Conservation (phyloP, 257 asterid genomes). For the Agastache rugosa region DNA sequence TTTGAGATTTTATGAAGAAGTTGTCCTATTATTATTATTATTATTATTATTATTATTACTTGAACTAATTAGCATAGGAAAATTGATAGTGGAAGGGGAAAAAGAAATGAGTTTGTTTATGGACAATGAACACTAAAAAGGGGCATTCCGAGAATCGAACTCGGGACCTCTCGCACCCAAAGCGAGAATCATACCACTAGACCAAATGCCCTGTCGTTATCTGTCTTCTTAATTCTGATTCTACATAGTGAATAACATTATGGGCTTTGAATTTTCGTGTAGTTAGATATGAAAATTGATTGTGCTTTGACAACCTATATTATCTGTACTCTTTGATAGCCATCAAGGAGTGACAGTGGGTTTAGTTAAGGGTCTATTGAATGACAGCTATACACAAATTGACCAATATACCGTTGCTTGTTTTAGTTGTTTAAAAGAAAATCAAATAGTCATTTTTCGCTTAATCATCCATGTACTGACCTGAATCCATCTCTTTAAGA, state of each 20-base stretch:
- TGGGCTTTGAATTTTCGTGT: neutral
- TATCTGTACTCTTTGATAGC: neutral
- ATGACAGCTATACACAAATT: neutral
- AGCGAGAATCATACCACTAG: conserved; percentile 89
- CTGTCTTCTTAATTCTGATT: neutral
- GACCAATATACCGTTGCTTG: neutral
- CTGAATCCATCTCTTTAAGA: neutral
- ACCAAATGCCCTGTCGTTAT: neutral
- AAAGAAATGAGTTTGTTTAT: neutral
- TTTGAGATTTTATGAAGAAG: neutral
- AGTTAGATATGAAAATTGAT: neutral
- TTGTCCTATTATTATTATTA: neutral
- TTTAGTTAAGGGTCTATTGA: neutral
- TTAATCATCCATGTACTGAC: neutral
- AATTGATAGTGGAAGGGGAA: neutral
- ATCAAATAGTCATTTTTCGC: neutral
- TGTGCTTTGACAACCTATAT: neutral
- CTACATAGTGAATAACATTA: neutral
- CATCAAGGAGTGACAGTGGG: neutral
- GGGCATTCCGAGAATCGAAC: conserved; percentile 82
- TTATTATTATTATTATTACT: neutral
- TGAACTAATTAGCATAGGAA: neutral
- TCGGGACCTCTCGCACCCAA: conserved; percentile 93
- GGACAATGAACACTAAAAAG: conserved; percentile 6
- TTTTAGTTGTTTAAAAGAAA: neutral